Base-by-base conservation (phyloP, 2,329 filamentous ascomycete species). In the Lachnellula willkommii region DNA sequence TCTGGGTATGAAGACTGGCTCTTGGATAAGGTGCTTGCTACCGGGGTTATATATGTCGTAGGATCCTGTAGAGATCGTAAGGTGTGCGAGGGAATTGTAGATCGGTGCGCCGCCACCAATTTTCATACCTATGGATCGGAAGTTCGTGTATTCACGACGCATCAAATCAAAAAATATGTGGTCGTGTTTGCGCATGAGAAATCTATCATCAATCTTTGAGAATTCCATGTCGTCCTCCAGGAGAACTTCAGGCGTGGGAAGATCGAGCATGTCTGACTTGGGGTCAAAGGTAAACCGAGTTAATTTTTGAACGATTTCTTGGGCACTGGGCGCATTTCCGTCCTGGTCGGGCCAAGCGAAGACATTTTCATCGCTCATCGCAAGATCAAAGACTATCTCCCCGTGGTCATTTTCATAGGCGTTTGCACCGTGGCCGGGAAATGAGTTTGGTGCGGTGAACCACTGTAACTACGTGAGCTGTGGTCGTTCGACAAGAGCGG, bases 401-500 rank as follows among this genome's bases (percentile, higher is more conserved):
- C 75, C 75, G 45, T 74, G 72, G 60, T 14, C 37, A 5, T 14
- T 40, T 40, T 78, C 76, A 61, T 75, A 78, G 53, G 74, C 76
- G 9, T 75, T 74, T 1, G 74, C 74, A 11, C 75, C 69, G 51
- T 78, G 75, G 5, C 75, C 75, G 49, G 77, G 75, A 61, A 77
- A 77, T 0, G 65, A 74, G 55, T 69, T 66, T 52, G 70, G 62
- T 32, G 67, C 66, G 36, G 60, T 60, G 63, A 75, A 74, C 74
- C 74, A 75, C 70, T 71, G 11, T 22, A 45, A 17, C 24, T 17
- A 11, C n/a, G 17, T 45, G 2, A 45, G 4, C 3, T 20, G 22
- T 17, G n/a, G 4, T 45, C 42, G 20, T 28, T 28, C 7, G 17
- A 20, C n/a, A 14, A 22, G 20, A n/a, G 20, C n/a, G 9, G 14